Percentiles rank a stretch among this genome's conserved stretches.
phyloP scores from a whole-genome alignment of 129 eudicot species.

The Silybum marianum region DNA sequence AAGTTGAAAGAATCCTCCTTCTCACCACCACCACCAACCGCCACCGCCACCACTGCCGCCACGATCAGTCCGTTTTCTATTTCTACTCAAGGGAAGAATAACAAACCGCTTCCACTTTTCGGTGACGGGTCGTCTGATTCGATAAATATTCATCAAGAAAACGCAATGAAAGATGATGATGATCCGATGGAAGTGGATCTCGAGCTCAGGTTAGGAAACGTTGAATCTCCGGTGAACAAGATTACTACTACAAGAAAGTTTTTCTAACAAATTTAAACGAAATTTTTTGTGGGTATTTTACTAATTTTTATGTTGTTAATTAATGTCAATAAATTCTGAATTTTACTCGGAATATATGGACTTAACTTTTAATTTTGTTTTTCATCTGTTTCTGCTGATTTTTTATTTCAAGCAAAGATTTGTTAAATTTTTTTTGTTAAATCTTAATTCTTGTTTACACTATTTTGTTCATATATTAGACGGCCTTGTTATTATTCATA shows the following conservation, averaged over 20 bases:
- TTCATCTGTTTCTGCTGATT: background rate
- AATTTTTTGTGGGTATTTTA: conserved; percentile 13
- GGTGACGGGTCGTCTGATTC: conserved; percentile 27
- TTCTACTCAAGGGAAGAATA: conserved; percentile 16
- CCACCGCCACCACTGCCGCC: background rate
- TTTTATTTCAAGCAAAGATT: background rate
- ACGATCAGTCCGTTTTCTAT: background rate
- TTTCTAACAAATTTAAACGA: conserved; percentile 26
- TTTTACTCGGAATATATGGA: conserved; percentile 22
- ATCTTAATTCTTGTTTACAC: conserved; percentile 1
- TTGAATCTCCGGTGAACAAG: background rate
- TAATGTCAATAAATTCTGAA: conserved; percentile 26
- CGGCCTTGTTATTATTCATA: background rate
- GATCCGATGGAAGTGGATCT: conserved; percentile 32
- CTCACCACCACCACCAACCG: conserved; percentile 14
- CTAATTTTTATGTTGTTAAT: conserved; percentile 4
- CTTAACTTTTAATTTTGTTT: background rate
- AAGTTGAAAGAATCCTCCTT: conserved; percentile 33
- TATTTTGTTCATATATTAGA: conserved; percentile 6
- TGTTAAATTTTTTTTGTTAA: background rate
- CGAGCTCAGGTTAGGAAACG: conserved; percentile 44
- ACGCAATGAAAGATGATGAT: background rate
- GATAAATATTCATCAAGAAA: conserved; percentile 14
- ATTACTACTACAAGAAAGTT: conserved; percentile 20
- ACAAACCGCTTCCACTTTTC: conserved; percentile 18